Percentiles rank a stretch among this genome's conserved stretches.
Evolutionary conservation across 1,139 yeast species (phyloP).

Genomic region (Zygoascus meyerae): DNA sequence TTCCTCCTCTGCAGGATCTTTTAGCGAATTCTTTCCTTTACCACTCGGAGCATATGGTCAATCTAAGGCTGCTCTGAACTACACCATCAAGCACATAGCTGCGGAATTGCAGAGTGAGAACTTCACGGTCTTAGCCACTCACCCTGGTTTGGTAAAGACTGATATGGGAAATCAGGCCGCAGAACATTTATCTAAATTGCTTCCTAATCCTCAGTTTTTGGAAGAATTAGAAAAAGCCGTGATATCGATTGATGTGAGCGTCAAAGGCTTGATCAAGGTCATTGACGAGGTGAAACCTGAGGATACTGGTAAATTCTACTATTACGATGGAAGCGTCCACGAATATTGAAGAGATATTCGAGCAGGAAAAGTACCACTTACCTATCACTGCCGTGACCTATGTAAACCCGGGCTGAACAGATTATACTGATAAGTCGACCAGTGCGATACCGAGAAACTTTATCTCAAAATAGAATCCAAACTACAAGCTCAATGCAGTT

Average conservation of each 20-base stretch:
- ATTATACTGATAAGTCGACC: too few relatives aligned
- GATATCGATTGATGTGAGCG: conserved; percentile 11
- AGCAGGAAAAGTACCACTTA: too few relatives aligned
- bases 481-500: too few relatives aligned
- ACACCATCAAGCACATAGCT: conserved; percentile 24
- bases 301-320: conserved; percentile 14
- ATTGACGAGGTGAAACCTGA: conserved; percentile 11
- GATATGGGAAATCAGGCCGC: conserved; percentile 25
- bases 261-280: conserved; percentile 12
- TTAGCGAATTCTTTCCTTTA: conserved; percentile 17
- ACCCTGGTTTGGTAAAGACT: conserved; percentile 34
- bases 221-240: neutral
- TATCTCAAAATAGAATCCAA: too few relatives aligned
- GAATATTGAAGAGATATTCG: conserved; percentile 1
- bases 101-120: conserved; percentile 25
- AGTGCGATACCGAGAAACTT: too few relatives aligned
- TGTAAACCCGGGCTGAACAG: too few relatives aligned
- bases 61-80: conserved; percentile 37
- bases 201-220: neutral
- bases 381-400: too few relatives aligned
- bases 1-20: conserved; percentile 28
- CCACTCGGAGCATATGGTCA: conserved; percentile 31
- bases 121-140: conserved; percentile 28
- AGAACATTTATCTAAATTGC: neutral
- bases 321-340: conserved; percentile 13